phyloP scores from a whole-genome alignment of 1,284 basidiomycete species.

The Flammula alnicola region DNA sequence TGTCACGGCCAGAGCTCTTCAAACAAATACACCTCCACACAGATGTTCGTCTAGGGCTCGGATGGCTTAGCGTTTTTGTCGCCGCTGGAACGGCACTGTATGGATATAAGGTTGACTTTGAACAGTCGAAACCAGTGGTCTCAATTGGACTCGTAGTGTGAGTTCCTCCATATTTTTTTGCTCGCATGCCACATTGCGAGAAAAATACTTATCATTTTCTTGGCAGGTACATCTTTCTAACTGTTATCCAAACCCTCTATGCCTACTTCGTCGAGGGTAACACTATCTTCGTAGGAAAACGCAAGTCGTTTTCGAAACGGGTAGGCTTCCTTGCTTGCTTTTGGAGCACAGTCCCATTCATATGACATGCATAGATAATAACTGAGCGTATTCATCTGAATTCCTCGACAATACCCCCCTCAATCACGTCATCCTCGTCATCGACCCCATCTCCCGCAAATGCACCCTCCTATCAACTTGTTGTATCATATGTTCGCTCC shows the following conservation, averaged over 20 bases:
- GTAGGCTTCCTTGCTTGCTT: conserved; percentile 44
- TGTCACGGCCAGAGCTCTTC: conserved; percentile 81
- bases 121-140: conserved; percentile 80
- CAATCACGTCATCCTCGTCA: conserved; percentile 35
- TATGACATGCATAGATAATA: conserved; percentile 60
- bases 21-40: conserved; percentile 86
- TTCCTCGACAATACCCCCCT: conserved; percentile 62
- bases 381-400: conserved; percentile 80
- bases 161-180: conserved; percentile 35
- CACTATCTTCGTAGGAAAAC: conserved; percentile 80
- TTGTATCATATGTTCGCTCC: conserved; percentile 71
- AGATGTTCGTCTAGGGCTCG: conserved; percentile 82
- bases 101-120: conserved; percentile 85
- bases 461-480: conserved; percentile 65
- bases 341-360: conserved; percentile 3
- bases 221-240: conserved; percentile 74
- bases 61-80: conserved; percentile 83
- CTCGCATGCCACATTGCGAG: background rate
- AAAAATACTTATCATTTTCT: conserved; percentile 2
- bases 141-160: conserved; percentile 79
- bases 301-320: conserved; percentile 83
- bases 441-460: conserved; percentile 25
- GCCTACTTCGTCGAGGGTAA: conserved; percentile 82
- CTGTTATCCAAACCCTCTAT: conserved; percentile 73
- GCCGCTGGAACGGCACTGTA: conserved; percentile 83